Base-by-base conservation (phyloP, 495 filamentous ascomycete genomes). In the Xylaria grammica region DNA sequence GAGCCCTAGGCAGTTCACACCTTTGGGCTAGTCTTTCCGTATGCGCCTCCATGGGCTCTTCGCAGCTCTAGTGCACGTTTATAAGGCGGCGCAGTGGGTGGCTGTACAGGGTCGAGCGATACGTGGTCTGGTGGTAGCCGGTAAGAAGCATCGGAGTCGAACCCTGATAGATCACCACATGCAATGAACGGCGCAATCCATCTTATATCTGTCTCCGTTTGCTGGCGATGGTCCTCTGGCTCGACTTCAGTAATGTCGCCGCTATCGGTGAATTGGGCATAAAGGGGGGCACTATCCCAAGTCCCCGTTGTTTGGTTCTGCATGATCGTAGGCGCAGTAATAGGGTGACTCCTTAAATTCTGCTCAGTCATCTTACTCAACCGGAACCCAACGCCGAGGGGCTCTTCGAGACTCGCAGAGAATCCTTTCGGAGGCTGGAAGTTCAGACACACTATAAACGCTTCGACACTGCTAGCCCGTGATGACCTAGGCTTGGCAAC, bases 111-210 rank as follows among this genome's bases (percentile, higher is more conserved):
- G 73, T 97, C 94, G 34, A 97, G 85, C 57, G 87, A 92, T 44
- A 91, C 84, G 68, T 93, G 84, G 56, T 83, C 82, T 11, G 84
- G 82, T 1, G 95, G 93, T 10, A 99, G 81, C 64, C 89, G 84
- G 77, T 97, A 97, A 1, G 92, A 91, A 20, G 95, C 95, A 82
- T 99, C 95, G 0, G 94, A 90, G 75, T 99, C 95, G 80, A 89
- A 97, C 7, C 91, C 87, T 4, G 91, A 94, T n/a, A 98, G 82
- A 75, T 99, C 95, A 11, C 95, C 95, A 72, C 96, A 98, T 17
- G 95, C 95, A 55, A 99, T 87, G 71, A 99, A 99, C 0, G 93
- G 91, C 0, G 92, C 92, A 57, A 98, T 93, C 91, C 93, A 98
- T 53, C 90, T 80, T 44, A 80, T 77, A 22, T 86, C 76, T 45